Evolutionary conservation across 2,329 filamentous ascomycete genomes (phyloP).

Genomic region (Macrophomina pseudophaseolina): DNA sequence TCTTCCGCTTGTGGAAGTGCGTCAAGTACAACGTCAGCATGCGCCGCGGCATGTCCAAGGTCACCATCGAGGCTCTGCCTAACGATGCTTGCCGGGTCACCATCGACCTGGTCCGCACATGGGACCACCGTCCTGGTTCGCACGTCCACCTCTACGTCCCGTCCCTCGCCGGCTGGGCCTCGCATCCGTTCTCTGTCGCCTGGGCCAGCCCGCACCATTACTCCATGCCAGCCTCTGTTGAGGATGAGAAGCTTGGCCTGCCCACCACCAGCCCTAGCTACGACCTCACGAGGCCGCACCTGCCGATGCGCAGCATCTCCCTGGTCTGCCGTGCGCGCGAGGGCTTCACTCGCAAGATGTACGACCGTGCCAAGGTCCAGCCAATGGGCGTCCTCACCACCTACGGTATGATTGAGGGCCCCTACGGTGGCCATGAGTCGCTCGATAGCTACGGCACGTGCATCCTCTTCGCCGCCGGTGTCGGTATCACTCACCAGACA

Average conservation of each 20-base stretch:
- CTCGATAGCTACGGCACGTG: slow-evolving; percentile 79
- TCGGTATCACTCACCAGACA: slow-evolving; percentile 80
- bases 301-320: slow-evolving; percentile 60
- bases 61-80: slow-evolving; percentile 64
- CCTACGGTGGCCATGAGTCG: slow-evolving; percentile 73
- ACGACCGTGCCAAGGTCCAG: slow-evolving; percentile 67
- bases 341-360: slow-evolving; percentile 73
- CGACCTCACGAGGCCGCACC: slow-evolving; percentile 33
- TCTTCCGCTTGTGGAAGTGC: slow-evolving; percentile 55
- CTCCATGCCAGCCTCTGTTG: slow-evolving; percentile 29
- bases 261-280: slow-evolving; percentile 37
- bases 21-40: slow-evolving; percentile 60
- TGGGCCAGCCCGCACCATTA: slow-evolving; percentile 20
- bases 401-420: slow-evolving; percentile 73
- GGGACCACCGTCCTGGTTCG: slow-evolving; percentile 60
- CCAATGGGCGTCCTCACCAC: slow-evolving; percentile 67
- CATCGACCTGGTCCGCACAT: slow-evolving; percentile 61
- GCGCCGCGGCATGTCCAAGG: slow-evolving; percentile 53
- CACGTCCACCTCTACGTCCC: slow-evolving; percentile 68
- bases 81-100: slow-evolving; percentile 66
- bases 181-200: slow-evolving; percentile 58
- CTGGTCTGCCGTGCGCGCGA: slow-evolving; percentile 76
- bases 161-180: slow-evolving; percentile 45
- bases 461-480: slow-evolving; percentile 78
- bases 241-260: slow-evolving; percentile 38